Evolutionary conservation across 1,284 basidiomycete species (phyloP).

Genomic region (Pisolithus thermaeus): DNA sequence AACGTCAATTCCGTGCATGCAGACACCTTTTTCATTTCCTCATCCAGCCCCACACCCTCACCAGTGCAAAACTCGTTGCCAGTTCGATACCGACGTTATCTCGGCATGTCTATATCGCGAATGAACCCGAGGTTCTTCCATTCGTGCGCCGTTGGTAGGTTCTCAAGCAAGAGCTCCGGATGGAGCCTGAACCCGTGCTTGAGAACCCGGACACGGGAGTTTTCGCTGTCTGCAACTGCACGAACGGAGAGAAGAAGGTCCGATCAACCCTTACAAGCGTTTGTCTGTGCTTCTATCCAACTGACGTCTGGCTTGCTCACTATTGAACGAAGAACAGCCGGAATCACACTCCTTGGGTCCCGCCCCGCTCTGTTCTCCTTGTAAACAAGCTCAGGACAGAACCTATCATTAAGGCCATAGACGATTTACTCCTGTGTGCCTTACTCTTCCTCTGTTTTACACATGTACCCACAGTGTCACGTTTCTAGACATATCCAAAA

Average conservation of each 20-base stretch:
- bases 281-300: conserved; percentile 14
- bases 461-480: conserved; percentile 1
- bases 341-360: conserved; percentile 14
- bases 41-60: neutral
- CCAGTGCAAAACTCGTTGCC: neutral
- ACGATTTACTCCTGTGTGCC: conserved; percentile 60
- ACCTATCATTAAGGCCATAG: conserved; percentile 67
- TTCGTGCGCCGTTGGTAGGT: neutral
- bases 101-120: neutral
- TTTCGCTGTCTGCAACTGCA: neutral
- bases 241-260: neutral
- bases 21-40: neutral
- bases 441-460: neutral
- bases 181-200: neutral
- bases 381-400: conserved; percentile 74
- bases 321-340: conserved; percentile 22
- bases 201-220: neutral
- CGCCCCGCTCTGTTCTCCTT: conserved; percentile 50
- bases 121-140: neutral
- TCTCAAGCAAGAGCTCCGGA: neutral
- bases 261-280: conserved; percentile 18
- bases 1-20: neutral
- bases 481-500: conserved; percentile 51
- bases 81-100: neutral
- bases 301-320: conserved; percentile 15